A percentile compares a stretch with the other conserved stretches of the same genome.
Evolutionary conservation across 1,284 basidiomycete species (phyloP).

Genomic region (Exsudoporus floridanus): DNA sequence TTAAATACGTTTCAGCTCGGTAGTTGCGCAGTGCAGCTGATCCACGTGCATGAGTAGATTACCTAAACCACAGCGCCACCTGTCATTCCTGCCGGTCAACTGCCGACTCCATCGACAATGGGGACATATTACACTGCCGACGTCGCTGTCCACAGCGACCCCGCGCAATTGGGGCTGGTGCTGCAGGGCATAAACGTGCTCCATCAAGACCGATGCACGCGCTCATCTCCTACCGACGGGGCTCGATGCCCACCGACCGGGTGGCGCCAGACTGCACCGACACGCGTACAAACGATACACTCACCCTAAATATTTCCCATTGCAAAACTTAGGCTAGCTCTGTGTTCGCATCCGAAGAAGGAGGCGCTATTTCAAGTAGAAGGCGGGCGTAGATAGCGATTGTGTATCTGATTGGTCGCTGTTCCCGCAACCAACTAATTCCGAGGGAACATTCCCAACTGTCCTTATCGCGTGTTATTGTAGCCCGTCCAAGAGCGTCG

Average conservation of each 20-base stretch:
- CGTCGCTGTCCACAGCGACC: too few relatives aligned
- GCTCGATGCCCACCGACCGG: too few relatives aligned
- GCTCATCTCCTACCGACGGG: too few relatives aligned
- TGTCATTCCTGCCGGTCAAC: too few relatives aligned
- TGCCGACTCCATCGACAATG: too few relatives aligned
- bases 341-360: neutral
- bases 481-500: neutral
- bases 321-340: neutral
- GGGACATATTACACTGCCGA: too few relatives aligned
- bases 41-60: slow-evolving; percentile 17
- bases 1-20: slow-evolving; percentile 21
- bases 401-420: slow-evolving; percentile 9
- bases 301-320: neutral
- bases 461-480: neutral
- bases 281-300: neutral
- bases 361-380: neutral
- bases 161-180: too few relatives aligned
- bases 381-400: slow-evolving; percentile 7
- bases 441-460: neutral
- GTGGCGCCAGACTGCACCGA: too few relatives aligned
- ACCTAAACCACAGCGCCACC: too few relatives aligned
- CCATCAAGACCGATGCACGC: too few relatives aligned
- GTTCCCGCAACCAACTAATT: neutral
- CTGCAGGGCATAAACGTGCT: too few relatives aligned
- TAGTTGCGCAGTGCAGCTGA: neutral